These are phyloP conservation scores for Arthroderma sp. DNA, from an alignment of 2,329 filamentous ascomycete species.

Conservation along the genomic window DNA sequence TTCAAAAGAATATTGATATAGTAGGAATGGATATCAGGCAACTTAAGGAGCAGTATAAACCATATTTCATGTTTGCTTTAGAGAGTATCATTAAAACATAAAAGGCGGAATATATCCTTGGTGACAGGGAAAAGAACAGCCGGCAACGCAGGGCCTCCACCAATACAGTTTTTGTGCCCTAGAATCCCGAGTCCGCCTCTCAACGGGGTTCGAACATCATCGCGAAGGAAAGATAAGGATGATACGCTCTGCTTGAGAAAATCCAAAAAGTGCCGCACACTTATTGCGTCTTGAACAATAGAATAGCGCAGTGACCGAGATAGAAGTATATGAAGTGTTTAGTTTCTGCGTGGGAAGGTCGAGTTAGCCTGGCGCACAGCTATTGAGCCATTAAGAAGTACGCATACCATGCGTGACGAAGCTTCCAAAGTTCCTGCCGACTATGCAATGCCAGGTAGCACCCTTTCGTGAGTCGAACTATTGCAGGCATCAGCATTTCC, in stretches of 20 bases:
- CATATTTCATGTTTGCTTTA: slow-evolving; percentile 2
- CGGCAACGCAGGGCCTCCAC: not conserved
- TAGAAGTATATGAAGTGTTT: slow-evolving; percentile 99
- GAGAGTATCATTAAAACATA: slow-evolving; percentile 1
- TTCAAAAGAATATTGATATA: too few relatives aligned
- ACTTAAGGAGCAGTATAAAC: not conserved
- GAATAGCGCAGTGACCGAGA: slow-evolving; percentile 92
- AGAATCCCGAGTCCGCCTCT: not conserved
- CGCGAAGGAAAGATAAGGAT: not conserved
- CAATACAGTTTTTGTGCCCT: not conserved
- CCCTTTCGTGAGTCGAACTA: slow-evolving; percentile 96
- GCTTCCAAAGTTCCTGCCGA: slow-evolving; percentile 95
- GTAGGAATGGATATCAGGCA: not conserved
- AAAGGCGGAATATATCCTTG: not conserved
- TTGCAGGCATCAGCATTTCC: slow-evolving; percentile 16
- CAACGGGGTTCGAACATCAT: not conserved
- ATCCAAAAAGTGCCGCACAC: slow-evolving; percentile 2
- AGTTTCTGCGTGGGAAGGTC: slow-evolving; percentile 53
- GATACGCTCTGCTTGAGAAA: not conserved
- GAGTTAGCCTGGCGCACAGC: not conserved
- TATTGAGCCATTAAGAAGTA: not conserved
- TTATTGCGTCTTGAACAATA: slow-evolving; percentile 97
- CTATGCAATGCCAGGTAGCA: slow-evolving; percentile 98
- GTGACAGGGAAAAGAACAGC: not conserved
- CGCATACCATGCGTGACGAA: slow-evolving; percentile 88